phyloP scores from a whole-genome alignment of 1,284 basidiomycete species.

The Paramarasmius palmivorus region DNA sequence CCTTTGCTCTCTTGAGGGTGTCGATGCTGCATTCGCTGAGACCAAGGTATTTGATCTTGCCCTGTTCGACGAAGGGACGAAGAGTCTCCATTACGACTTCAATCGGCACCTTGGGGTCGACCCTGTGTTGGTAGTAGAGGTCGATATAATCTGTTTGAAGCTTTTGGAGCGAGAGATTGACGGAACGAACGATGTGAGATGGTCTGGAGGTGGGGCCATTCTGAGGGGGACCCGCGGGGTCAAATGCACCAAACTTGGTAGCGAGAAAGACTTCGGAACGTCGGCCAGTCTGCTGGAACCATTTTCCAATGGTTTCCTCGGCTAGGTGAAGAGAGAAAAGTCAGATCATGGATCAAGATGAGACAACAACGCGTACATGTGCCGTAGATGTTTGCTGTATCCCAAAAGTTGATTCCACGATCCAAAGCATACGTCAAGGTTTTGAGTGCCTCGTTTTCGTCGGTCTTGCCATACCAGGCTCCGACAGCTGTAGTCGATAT shows the following conservation, averaged over 20 bases:
- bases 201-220: slow-evolving; percentile 24
- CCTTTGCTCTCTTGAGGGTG: slow-evolving; percentile 41
- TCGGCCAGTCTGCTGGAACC: slow-evolving; percentile 27
- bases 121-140: slow-evolving; percentile 38
- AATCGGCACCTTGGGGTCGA: slow-evolving; percentile 39
- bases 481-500: slow-evolving; percentile 20
- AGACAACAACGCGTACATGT: slow-evolving; percentile 15
- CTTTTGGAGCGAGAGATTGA: slow-evolving; percentile 23
- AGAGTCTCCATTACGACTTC: slow-evolving; percentile 42
- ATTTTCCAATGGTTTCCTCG: slow-evolving; percentile 26
- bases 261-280: slow-evolving; percentile 30
- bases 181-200: slow-evolving; percentile 24
- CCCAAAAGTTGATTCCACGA: slow-evolving; percentile 27
- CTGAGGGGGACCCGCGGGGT: slow-evolving; percentile 14
- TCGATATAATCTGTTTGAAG: slow-evolving; percentile 35
- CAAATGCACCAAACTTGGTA: slow-evolving; percentile 33
- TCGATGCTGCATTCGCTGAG: slow-evolving; percentile 44
- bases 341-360: not conserved
- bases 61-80: slow-evolving; percentile 34
- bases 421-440: slow-evolving; percentile 23
- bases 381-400: slow-evolving; percentile 26
- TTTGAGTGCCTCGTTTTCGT: slow-evolving; percentile 21
- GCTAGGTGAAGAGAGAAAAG: not conserved
- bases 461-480: slow-evolving; percentile 23
- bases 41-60: slow-evolving; percentile 40